phyloP scores from a whole-genome alignment of 176 grass and related monocot species.

The Ensete ventricosum region DNA sequence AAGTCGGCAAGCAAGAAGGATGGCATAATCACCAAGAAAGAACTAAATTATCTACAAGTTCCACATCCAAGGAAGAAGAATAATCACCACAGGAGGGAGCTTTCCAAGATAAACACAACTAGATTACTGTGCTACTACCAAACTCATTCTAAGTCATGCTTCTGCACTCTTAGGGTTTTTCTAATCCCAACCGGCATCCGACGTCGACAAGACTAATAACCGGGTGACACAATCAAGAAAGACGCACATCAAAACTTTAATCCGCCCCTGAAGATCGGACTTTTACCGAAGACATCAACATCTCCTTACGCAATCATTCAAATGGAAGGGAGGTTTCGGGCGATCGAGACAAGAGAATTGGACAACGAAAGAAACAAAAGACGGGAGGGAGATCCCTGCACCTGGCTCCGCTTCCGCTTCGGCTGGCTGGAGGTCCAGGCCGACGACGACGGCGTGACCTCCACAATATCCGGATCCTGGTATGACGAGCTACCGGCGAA shows the following conservation, averaged over 20 bases:
- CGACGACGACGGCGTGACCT: conserved; percentile 29
- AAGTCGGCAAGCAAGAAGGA: background rate
- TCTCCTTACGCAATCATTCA: background rate
- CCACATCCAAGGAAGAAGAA: background rate
- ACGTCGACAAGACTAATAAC: background rate
- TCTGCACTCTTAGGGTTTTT: background rate
- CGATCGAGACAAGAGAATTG: background rate
- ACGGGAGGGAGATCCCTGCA: conserved; percentile 11
- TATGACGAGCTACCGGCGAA: conserved; percentile 1
- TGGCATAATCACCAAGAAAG: background rate
- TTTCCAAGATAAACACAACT: background rate
- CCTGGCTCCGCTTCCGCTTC: conserved; percentile 45
- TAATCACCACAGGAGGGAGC: background rate
- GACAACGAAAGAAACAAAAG: background rate
- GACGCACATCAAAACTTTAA: too few species aligned
- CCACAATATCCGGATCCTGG: conserved; percentile 37
- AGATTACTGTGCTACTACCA: background rate
- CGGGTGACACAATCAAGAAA: background rate
- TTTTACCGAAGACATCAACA: background rate
- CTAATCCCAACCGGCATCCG: background rate
- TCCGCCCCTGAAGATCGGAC: too few species aligned
- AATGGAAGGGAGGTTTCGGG: background rate
- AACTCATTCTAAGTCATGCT: background rate
- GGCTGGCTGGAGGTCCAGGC: conserved; percentile 29
- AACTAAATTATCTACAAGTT: background rate